Evolutionary conservation across 257 asterid species (phyloP).

Genomic region (Forsythia suspensa): DNA sequence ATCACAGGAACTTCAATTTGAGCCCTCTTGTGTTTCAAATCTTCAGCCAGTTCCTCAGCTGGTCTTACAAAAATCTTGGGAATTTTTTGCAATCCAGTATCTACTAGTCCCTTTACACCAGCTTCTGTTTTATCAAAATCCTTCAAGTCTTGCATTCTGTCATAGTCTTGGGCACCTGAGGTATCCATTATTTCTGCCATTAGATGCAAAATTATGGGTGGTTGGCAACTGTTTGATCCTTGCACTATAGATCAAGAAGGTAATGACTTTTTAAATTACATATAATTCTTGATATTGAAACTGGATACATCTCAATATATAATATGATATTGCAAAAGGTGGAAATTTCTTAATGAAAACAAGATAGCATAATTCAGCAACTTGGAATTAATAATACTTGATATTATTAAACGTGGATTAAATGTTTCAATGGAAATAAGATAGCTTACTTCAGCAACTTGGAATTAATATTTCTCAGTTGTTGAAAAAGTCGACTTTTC

Average conservation of each 20-base stretch:
- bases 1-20: slow-evolving; percentile 40
- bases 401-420: neutral
- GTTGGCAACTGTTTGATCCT: neutral
- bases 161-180: neutral
- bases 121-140: slow-evolving; percentile 54
- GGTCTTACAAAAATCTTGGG: slow-evolving; percentile 46
- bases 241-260: neutral
- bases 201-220: neutral
- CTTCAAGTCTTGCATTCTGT: slow-evolving; percentile 35
- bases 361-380: neutral
- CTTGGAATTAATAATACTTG: neutral
- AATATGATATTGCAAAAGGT: no score
- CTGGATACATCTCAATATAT: neutral
- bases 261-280: neutral
- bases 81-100: slow-evolving; percentile 40
- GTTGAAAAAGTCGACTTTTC: no score
- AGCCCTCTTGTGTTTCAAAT: neutral
- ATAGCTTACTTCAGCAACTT: neutral
- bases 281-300: neutral
- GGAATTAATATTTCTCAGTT: no score
- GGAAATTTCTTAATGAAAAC: neutral
- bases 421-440: neutral
- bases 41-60: slow-evolving; percentile 23
- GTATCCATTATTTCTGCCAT: slow-evolving; percentile 1
- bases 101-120: slow-evolving; percentile 63